Percentiles rank a stretch among this genome's conserved stretches.
These are phyloP conservation scores for Penicillium roqueforti DNA, from an alignment of 495 filamentous ascomycete genomes.

Conservation along the genomic window DNA sequence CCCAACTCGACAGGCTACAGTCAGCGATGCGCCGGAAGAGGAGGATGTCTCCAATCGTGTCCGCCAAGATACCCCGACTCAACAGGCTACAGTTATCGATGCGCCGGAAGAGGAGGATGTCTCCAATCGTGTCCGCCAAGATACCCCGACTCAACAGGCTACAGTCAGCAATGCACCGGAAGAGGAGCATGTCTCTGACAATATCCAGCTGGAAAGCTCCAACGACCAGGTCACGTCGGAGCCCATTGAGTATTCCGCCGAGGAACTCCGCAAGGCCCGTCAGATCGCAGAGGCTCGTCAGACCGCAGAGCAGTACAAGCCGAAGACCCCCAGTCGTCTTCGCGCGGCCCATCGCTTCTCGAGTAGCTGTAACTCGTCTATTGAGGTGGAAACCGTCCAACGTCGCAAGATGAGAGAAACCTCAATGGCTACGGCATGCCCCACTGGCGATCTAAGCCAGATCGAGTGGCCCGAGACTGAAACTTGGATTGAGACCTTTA, in stretches of 20 bases:
- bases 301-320: conserved; percentile 42
- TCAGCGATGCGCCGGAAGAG: not conserved
- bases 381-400: not conserved
- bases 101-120: not conserved
- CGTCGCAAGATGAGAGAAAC: not conserved
- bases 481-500: not conserved
- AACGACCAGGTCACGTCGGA: not conserved
- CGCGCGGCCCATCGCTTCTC: conserved; percentile 39
- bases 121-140: not conserved
- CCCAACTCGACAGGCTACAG: not conserved
- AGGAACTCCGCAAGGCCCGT: conserved; percentile 27
- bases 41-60: not conserved
- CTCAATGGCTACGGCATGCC: not conserved
- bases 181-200: not conserved
- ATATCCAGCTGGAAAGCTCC: not conserved
- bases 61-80: not conserved
- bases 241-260: not conserved
- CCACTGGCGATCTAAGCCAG: not conserved
- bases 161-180: not conserved
- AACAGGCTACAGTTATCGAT: not conserved
- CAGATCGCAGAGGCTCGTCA: conserved; percentile 37
- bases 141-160: not conserved
- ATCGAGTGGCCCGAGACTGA: not conserved
- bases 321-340: conserved; percentile 46
- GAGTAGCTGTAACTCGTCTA: conserved; percentile 7